A percentile compares a stretch with the other conserved stretches of the same genome.
phyloP scores from a whole-genome alignment of 768 basidiomycete genomes.

The Lentinus tigrinus region DNA sequence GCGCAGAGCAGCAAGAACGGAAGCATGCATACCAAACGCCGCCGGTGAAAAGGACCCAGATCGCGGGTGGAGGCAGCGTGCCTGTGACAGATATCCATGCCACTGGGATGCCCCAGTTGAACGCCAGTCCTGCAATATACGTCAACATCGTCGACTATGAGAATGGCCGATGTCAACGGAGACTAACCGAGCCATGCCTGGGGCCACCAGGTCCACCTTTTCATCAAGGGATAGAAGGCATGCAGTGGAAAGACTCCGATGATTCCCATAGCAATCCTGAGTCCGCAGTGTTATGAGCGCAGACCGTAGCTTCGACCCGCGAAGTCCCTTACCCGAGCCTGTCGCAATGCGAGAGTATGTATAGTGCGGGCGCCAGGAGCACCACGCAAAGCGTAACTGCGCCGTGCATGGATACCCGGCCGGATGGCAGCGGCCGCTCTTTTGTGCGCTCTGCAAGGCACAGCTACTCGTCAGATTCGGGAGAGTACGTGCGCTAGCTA shows the following conservation, averaged over 20 bases:
- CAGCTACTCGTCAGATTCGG: too few relatives aligned
- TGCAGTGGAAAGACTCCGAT: conserved; percentile 21
- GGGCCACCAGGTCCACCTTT: conserved; percentile 58
- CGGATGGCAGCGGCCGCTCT: conserved; percentile 33
- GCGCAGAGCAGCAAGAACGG: conserved; percentile 19
- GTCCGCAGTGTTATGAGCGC: background rate
- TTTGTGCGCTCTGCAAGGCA: conserved; percentile 33
- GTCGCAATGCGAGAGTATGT: conserved; percentile 16
- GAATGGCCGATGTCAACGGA: background rate
- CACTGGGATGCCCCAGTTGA: conserved; percentile 53
- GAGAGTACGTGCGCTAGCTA: background rate
- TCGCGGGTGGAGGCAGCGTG: conserved; percentile 24
- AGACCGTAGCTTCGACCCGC: conserved; percentile 7
- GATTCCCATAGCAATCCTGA: conserved; percentile 10
- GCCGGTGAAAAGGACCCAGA: conserved; percentile 21
- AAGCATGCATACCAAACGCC: conserved; percentile 21
- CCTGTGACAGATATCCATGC: conserved; percentile 45
- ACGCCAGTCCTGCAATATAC: conserved; percentile 37
- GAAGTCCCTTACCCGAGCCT: background rate
- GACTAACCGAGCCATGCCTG: conserved; percentile 54
- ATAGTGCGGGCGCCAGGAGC: conserved; percentile 15
- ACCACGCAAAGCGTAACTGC: conserved; percentile 29
- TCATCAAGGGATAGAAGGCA: conserved; percentile 48
- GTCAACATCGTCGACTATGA: background rate
- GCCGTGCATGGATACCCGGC: conserved; percentile 30